A percentile compares a stretch with the other conserved stretches of the same genome.
These are phyloP conservation scores for Verticillium zaregamsianum DNA, from an alignment of 2,329 filamentous ascomycete species.

Conservation along the genomic window DNA sequence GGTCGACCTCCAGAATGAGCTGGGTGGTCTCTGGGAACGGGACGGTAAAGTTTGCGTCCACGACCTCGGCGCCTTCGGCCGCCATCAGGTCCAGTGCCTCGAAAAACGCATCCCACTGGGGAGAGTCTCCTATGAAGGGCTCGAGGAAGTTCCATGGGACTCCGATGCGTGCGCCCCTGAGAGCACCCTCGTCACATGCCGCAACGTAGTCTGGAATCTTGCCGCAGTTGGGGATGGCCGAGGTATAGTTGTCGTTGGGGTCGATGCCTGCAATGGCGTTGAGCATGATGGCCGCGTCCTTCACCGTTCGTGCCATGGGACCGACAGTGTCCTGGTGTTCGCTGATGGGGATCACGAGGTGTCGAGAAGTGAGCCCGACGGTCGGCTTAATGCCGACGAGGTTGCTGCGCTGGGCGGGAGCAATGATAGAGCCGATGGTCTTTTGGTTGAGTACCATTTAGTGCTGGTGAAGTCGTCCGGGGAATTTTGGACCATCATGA, in stretches of 20 bases:
- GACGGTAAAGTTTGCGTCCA: conserved; percentile 60
- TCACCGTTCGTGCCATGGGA: conserved; percentile 61
- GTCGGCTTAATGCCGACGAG: conserved; percentile 74
- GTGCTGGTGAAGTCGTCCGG: background rate
- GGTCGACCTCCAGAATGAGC: conserved; percentile 67
- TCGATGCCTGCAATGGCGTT: conserved; percentile 67
- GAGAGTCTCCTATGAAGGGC: conserved; percentile 52
- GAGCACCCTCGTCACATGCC: conserved; percentile 37
- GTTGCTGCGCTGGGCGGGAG: conserved; percentile 64
- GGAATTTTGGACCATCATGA: background rate
- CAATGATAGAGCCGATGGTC: conserved; percentile 62
- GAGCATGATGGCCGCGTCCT: conserved; percentile 61
- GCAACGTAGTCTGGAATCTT: too few relatives aligned
- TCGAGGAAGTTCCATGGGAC: conserved; percentile 71
- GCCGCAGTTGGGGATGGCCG: conserved; percentile 56
- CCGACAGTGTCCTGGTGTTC: conserved; percentile 67
- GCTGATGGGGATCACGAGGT: conserved; percentile 58
- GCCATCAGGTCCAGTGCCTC: conserved; percentile 49
- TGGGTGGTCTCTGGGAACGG: conserved; percentile 70
- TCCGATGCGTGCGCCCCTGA: conserved; percentile 62
- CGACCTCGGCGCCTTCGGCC: conserved; percentile 64
- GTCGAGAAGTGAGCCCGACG: conserved; percentile 66
- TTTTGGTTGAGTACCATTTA: background rate
- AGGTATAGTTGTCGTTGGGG: conserved; percentile 60
- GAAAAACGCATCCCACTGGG: conserved; percentile 47